Evolutionary conservation across 768 basidiomycete species (phyloP).

Genomic region (Termitomyces sp.): DNA sequence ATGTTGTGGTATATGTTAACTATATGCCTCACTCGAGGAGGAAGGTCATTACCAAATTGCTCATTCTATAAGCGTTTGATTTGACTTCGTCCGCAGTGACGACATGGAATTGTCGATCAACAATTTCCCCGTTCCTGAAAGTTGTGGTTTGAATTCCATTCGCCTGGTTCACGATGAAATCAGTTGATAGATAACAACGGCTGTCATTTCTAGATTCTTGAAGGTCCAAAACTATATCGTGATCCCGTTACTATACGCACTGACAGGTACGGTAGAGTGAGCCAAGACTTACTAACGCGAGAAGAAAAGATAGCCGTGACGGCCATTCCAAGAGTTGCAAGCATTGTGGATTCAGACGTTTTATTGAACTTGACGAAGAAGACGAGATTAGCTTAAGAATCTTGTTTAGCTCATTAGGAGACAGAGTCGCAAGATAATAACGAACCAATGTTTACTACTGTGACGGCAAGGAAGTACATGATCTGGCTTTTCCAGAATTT

Average conservation of each 20-base stretch:
- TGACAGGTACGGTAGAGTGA: not conserved
- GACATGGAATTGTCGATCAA: constrained; percentile 11
- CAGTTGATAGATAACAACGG: constrained; percentile 6
- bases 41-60: constrained; percentile 4
- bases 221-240: constrained; percentile 11
- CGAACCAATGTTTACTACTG: constrained; percentile 14
- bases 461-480: constrained; percentile 17
- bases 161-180: not conserved
- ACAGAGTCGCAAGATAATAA: not conserved
- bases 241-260: not conserved
- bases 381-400: constrained; percentile 13
- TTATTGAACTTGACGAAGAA: constrained; percentile 16
- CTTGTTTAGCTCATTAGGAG: not conserved
- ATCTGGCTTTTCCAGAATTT: constrained; percentile 17
- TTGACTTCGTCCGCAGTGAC: constrained; percentile 7
- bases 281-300: constrained; percentile 14
- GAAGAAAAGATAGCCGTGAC: constrained; percentile 15
- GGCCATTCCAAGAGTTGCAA: constrained; percentile 17
- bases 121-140: constrained; percentile 10
- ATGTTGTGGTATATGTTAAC: not conserved
- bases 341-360: constrained; percentile 15
- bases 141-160: constrained; percentile 10
- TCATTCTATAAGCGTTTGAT: constrained; percentile 10
- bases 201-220: constrained; percentile 4
- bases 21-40: not conserved